Evolutionary conservation across 2,329 filamentous ascomycete genomes (phyloP).

Genomic region (Chaetomiaceae sp.): DNA sequence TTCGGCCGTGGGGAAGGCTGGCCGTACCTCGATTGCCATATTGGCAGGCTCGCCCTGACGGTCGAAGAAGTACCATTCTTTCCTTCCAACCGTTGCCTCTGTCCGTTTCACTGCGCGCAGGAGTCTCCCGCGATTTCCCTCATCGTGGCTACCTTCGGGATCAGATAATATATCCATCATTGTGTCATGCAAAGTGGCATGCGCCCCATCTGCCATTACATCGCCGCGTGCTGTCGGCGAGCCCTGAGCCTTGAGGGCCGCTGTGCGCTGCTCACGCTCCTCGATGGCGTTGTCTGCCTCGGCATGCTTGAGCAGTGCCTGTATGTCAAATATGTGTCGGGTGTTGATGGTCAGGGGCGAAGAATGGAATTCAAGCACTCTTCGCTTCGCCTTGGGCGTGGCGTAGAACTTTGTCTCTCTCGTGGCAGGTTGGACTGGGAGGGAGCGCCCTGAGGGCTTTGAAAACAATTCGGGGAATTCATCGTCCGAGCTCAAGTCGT

Average conservation of each 20-base stretch:
- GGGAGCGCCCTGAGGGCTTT: constrained; percentile 1
- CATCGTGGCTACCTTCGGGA: constrained; percentile 40
- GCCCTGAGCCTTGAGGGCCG: constrained; percentile 32
- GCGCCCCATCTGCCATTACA: constrained; percentile 6
- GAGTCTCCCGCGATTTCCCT: constrained; percentile 39
- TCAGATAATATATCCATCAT: constrained; percentile 33
- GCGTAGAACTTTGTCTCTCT: constrained; percentile 28
- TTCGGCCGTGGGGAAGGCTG: constrained; percentile 37
- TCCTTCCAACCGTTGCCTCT: constrained; percentile 36
- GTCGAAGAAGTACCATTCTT: constrained; percentile 50
- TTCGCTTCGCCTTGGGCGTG: constrained; percentile 46
- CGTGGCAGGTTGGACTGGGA: constrained; percentile 6
- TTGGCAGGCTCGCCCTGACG: constrained; percentile 16
- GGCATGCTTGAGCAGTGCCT: constrained; percentile 56
- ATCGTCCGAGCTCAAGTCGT: constrained; percentile 53
- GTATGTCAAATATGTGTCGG: constrained; percentile 61
- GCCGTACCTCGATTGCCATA: constrained; percentile 23
- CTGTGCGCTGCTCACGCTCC: constrained; percentile 47
- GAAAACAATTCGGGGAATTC: constrained; percentile 36
- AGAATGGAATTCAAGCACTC: constrained; percentile 37
- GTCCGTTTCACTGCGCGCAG: constrained; percentile 48
- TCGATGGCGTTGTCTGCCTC: constrained; percentile 56
- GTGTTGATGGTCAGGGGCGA: constrained; percentile 49
- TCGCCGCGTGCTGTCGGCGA: constrained; percentile 19
- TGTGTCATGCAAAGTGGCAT: constrained; percentile 24